Base-by-base conservation (phyloP, 768 basidiomycete genomes). In the Mrakia blollopis region DNA sequence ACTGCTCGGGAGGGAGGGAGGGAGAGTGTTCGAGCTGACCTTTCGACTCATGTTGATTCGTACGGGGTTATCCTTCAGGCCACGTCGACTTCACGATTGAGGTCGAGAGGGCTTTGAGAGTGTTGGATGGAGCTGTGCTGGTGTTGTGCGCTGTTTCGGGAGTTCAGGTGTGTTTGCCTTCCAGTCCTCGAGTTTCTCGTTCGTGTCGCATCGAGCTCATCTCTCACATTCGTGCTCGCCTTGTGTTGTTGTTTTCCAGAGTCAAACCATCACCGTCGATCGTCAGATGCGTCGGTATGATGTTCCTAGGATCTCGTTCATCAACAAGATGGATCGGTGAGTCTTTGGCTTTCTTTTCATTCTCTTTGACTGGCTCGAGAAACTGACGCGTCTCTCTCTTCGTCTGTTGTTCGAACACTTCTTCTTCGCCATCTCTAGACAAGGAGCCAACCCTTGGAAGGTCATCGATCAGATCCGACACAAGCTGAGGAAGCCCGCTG, bases 11-110 rank as follows among this genome's bases (percentile, higher is more conserved):
- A 18, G n/a, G 30, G 60, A 11, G n/a, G 13, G 35, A 37, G 32
- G 4, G 30, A 37, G 32, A 1, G 25, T 14, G 21, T 10, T 21
- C 28, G 52, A 54, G 54, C 72, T 73, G 35, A 73, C 72, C 57
- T 28, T 21, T 50, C 28, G 30, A 3, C 35, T 73, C n/a, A n/a
- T n/a, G n/a, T n/a, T n/a, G n/a, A n/a, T n/a, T n/a, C n/a, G n/a
- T n/a, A n/a, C n/a, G n/a, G n/a, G n/a, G n/a, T n/a, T n/a, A n/a
- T n/a, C n/a, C 28, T 35, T 35, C 75, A 94, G 94, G 95, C 80
- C 97, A 99, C 86, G 97, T 99, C 79, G 97, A 99, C 84, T 99
- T 99, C 82, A 99, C 97, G 2, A 98, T 99, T 80, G 97, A 99
- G 84, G 97, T 99, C 11, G 97, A 99, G 84, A 89, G 97, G 23